Evolutionary conservation across 345 rosid species (phyloP).

Genomic region (Gossypium australe): DNA sequence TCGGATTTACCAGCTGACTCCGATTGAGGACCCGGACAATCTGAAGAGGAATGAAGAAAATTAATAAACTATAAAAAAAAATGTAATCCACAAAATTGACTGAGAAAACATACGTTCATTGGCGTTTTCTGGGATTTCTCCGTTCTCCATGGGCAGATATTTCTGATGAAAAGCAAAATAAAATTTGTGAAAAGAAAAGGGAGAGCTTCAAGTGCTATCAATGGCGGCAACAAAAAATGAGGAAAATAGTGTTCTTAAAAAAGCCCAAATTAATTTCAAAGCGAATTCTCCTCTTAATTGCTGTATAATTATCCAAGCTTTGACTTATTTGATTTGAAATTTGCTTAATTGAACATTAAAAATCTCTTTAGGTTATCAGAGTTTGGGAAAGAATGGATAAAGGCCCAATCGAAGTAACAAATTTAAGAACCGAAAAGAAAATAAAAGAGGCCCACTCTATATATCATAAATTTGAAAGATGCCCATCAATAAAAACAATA

Average conservation of each 20-base stretch:
- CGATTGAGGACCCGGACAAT: conserved; percentile 82
- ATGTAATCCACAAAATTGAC: neutral
- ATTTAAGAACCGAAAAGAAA: too few species aligned
- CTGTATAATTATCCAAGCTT: neutral
- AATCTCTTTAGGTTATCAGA: too few species aligned
- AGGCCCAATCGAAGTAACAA: neutral
- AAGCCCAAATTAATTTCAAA: neutral
- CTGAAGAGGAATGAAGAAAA: conserved; percentile 25
- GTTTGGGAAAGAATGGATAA: neutral
- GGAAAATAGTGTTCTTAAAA: neutral
- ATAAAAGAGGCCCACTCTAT: neutral
- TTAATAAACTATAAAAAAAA: neutral
- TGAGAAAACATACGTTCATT: conserved; percentile 40
- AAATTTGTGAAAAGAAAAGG: neutral
- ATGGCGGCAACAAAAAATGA: neutral
- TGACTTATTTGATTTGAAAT: too few species aligned
- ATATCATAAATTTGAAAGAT: too few species aligned
- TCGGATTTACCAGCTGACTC: conserved; percentile 81
- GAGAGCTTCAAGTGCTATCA: neutral
- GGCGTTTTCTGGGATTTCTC: conserved; percentile 63
- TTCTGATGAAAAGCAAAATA: neutral
- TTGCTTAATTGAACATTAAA: too few species aligned
- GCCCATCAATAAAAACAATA: too few species aligned
- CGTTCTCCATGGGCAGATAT: conserved; percentile 38
- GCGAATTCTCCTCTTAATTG: neutral